phyloP scores from a whole-genome alignment of 2,329 filamentous ascomycete species.

The Botrytis elliptica region DNA sequence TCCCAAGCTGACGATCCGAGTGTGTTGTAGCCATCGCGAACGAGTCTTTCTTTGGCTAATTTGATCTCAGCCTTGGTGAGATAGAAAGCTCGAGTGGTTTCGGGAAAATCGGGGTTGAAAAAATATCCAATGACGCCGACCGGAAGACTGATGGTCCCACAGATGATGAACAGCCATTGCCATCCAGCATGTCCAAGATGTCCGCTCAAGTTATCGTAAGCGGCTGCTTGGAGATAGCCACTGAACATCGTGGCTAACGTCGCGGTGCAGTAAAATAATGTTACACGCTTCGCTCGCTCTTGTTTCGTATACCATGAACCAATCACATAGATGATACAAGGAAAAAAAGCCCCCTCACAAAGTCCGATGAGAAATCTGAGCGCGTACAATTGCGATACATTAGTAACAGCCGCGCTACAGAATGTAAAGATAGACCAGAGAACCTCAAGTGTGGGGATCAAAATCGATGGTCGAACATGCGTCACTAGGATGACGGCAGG shows the following conservation, averaged over 20 bases:
- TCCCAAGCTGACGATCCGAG: conserved; percentile 31
- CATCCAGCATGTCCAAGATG: conserved; percentile 42
- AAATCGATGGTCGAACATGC: conserved; percentile 31
- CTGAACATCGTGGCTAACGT: conserved; percentile 49
- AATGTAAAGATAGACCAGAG: conserved; percentile 35
- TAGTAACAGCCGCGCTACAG: conserved; percentile 34
- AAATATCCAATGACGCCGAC: conserved; percentile 53
- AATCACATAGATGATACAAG: conserved; percentile 43
- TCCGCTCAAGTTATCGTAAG: conserved; percentile 44
- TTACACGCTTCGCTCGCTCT: conserved; percentile 54
- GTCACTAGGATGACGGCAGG: conserved; percentile 32
- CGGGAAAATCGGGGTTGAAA: conserved; percentile 45
- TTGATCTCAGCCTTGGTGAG: conserved; percentile 30
- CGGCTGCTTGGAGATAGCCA: conserved; percentile 45
- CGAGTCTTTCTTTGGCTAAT: conserved; percentile 27
- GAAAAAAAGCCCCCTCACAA: conserved; percentile 33
- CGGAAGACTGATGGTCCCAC: conserved; percentile 54
- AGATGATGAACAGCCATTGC: conserved; percentile 50
- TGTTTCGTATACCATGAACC: conserved; percentile 46
- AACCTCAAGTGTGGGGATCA: conserved; percentile 30
- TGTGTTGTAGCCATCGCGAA: conserved; percentile 28
- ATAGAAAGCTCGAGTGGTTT: conserved; percentile 44
- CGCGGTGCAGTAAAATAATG: conserved; percentile 53
- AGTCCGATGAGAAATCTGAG: conserved; percentile 47
- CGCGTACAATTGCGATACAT: conserved; percentile 42